Base-by-base conservation (phyloP, 2,329 filamentous ascomycete genomes). In the Exophiala aquamarina region DNA sequence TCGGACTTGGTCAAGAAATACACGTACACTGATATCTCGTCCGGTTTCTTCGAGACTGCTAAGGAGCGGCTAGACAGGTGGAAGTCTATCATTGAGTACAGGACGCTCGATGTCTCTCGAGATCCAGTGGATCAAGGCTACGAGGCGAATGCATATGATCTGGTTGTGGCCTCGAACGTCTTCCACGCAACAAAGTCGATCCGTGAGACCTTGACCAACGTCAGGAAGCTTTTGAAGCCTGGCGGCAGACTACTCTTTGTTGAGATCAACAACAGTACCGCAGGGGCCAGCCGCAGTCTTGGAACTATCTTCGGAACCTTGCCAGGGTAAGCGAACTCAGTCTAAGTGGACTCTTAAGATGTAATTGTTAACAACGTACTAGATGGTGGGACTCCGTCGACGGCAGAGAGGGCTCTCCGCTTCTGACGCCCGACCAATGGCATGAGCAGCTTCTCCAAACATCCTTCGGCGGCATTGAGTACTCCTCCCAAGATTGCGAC, bases 91-190 rank as follows among this genome's bases (percentile, higher is more conserved):
- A 26, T 26, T 11, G 23, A 26, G 23, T 26, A 26, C 11, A 26
- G 23, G 11, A 26, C 32, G 6, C 23, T 26, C 11, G 23, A 26
- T 26, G 23, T 26, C 23, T 26, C 23, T 11, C 23, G n/a, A 13
- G 31, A n/a, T 33, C 31, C 13, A 26, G 21, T 29, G 37, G 23
- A 33, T 9, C 46, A 49, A 19, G 33, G 38, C 3, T 49, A 35
- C 44, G 51, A 50, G 6, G 45, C 44, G n/a, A 57, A 52, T 3
- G 46, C 53, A 1, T 67, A 62, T 31, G 64, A 67, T 36, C 20
- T 67, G 23, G 57, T 66, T 1, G 50, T 67, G 43, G 65, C 65
- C 4, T 59, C 18, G 7, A 38, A 64, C 32, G 62, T 64, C 2
- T 41, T 67, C 3, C 63, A 66, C 49, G 63, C 61, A 2, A 65